Evolutionary conservation across 495 filamentous ascomycete species (phyloP).

Genomic region (Astrothelium macrocarpum): DNA sequence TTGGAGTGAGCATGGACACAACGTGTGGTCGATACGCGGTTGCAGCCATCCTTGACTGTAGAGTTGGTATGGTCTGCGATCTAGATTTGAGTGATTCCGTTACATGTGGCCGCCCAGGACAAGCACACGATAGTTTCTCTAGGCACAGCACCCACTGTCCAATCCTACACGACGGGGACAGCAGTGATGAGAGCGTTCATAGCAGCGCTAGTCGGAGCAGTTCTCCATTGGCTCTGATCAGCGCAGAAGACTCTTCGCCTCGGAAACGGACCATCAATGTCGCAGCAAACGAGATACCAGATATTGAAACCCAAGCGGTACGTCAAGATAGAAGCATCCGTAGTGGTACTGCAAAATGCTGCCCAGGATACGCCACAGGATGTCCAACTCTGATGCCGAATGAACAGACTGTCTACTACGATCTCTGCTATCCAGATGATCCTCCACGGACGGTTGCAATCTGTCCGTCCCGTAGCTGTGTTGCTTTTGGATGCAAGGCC

Average conservation of each 20-base stretch:
- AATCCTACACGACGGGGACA: neutral
- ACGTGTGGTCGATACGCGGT: conserved; percentile 46
- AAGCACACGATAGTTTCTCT: neutral
- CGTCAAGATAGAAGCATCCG: neutral
- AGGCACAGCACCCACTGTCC: neutral
- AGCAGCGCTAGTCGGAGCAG: neutral
- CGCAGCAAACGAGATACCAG: neutral
- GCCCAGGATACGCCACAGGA: neutral
- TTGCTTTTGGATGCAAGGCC: conserved; percentile 59
- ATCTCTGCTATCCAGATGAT: conserved; percentile 56
- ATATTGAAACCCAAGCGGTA: neutral
- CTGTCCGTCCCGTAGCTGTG: conserved; percentile 56
- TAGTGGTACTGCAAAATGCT: neutral
- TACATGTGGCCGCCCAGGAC: neutral
- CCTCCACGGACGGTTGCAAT: conserved; percentile 59
- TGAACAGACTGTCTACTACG: conserved; percentile 35
- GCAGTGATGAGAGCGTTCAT: neutral
- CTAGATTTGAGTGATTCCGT: conserved; percentile 6
- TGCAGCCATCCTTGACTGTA: conserved; percentile 52
- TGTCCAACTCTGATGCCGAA: neutral
- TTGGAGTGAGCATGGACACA: conserved; percentile 58
- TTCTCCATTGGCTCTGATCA: neutral
- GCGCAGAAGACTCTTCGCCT: neutral
- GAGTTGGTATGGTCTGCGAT: conserved; percentile 56
- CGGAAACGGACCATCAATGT: conserved; percentile 2